These are phyloP conservation scores for Zymoseptoria passerinii DNA, from an alignment of 2,329 filamentous ascomycete species.

Conservation along the genomic window DNA sequence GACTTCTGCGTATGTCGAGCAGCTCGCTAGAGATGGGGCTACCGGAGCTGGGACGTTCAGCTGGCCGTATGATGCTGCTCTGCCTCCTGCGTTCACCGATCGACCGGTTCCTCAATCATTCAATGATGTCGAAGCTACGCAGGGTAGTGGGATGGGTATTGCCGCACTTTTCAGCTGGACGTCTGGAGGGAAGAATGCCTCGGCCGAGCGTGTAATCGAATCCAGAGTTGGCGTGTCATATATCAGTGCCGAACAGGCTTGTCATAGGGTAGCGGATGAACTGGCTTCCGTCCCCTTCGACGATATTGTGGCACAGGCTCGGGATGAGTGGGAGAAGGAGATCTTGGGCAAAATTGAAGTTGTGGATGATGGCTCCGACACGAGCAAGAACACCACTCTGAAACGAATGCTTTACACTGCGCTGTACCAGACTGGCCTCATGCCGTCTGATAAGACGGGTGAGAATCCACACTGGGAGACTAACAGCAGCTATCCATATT, in stretches of 20 bases:
- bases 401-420: constrained; percentile 19
- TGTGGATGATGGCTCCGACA: constrained; percentile 9
- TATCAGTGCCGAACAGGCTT: constrained; percentile 13
- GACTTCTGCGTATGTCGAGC: constrained; percentile 9
- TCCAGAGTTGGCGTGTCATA: constrained; percentile 14
- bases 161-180: constrained; percentile 18
- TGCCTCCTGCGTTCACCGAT: constrained; percentile 7
- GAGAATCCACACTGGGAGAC: constrained; percentile 25
- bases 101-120: constrained; percentile 11
- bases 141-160: constrained; percentile 14
- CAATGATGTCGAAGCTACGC: constrained; percentile 10
- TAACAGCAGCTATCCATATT: constrained; percentile 29
- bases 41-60: constrained; percentile 15
- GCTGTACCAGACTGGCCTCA: constrained; percentile 15
- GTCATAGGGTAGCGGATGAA: constrained; percentile 9
- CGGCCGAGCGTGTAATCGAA: constrained; percentile 4
- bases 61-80: constrained; percentile 14
- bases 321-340: constrained; percentile 16
- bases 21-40: constrained; percentile 4
- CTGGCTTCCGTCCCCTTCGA: constrained; percentile 6
- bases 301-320: constrained; percentile 5
- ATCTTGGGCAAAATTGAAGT: constrained; percentile 10
- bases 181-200: constrained; percentile 6
- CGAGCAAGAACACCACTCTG: constrained; percentile 9
- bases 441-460: constrained; percentile 21